Evolutionary conservation across 345 rosid genomes (phyloP), one percentile per base, ranked within the genome.

Genomic region (Boechera stricta): DNA sequence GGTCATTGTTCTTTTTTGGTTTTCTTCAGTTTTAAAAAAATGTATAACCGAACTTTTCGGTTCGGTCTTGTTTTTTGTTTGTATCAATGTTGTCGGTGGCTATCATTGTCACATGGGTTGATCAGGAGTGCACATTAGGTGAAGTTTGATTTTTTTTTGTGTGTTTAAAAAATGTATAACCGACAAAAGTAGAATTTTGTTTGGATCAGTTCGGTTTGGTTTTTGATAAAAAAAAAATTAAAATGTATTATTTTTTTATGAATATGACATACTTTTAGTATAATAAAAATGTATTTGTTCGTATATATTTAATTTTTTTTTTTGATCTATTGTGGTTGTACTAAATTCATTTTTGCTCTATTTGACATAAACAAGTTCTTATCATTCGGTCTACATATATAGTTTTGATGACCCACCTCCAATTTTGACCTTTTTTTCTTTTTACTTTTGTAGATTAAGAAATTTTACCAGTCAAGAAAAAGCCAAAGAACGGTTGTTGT

Each of bases 391-490:
- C 9, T 47, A 47, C 24, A 6, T 38, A 47, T 47, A n/a, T n/a
- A 47, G 52, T 47, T 47, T 47, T n/a, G 52, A 47, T 47, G 18
- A 47, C 21, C 52, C 7, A 47, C 52, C 8, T n/a, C 52, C 24
- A 51, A 51, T 45, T 64, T 64, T 18, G 5, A 45, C 11, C 1
- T 15, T 11, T 5, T 5, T 9, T 9, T 10, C 1, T 42, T 72
- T 28, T 41, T 18, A 31, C 21, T 28, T 7, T 53, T 68, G 60
- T 88, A 94, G 98, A 78, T 94, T 32, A 90, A 85, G 64, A 88
- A 80, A 61, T 94, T 94, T 78, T 85, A 94, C 21, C 97, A 94
- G 59, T 85, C 89, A 8, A 90, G 98, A 73, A 94, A 84, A 77
- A 88, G 97, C 72, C 92, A 92, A 54, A 85, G 90, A 79, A 77